Conservation (phyloP, 768 basidiomycete genomes). For the Naganishia vaughanmartiniae region DNA sequence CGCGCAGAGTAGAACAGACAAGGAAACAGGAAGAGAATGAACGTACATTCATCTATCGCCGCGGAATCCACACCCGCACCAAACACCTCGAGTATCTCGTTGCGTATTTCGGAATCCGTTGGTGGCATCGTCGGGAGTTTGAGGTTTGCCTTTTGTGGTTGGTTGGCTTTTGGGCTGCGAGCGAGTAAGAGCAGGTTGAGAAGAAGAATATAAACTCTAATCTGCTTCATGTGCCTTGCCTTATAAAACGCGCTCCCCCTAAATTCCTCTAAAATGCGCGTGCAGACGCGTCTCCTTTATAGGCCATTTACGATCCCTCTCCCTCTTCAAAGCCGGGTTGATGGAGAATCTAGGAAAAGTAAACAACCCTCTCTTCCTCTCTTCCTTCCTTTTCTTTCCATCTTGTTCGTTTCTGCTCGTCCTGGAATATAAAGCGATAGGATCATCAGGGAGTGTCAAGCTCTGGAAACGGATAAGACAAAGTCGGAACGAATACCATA, state of each 20-base stretch:
- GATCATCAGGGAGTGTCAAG: no score
- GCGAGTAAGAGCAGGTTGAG: conserved; percentile 62
- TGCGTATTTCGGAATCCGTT: not conserved
- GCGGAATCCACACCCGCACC: not conserved
- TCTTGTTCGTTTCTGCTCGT: no score
- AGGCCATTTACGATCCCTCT: not conserved
- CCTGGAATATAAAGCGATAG: no score
- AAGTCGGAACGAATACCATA: no score
- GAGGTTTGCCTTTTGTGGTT: no score
- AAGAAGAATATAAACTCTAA: no score
- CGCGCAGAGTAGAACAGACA: no score
- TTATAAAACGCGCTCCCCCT: conserved; percentile 44
- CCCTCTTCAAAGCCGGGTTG: not conserved
- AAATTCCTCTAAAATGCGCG: conserved; percentile 1
- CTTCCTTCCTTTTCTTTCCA: not conserved
- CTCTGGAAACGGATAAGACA: no score
- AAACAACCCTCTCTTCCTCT: conserved; percentile 3
- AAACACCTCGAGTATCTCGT: conserved; percentile 18
- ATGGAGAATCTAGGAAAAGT: conserved; percentile 36
- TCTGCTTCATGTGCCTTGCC: conserved; percentile 56
- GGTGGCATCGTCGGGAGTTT: not conserved
- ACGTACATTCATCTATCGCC: conserved; percentile 18
- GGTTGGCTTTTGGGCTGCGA: conserved; percentile 36
- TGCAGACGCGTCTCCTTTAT: not conserved
- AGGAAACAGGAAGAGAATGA: not conserved